These are phyloP conservation scores for Stagonosporopsis chrysanthemi DNA, from an alignment of 2,329 filamentous ascomycete genomes.

Conservation along the genomic window DNA sequence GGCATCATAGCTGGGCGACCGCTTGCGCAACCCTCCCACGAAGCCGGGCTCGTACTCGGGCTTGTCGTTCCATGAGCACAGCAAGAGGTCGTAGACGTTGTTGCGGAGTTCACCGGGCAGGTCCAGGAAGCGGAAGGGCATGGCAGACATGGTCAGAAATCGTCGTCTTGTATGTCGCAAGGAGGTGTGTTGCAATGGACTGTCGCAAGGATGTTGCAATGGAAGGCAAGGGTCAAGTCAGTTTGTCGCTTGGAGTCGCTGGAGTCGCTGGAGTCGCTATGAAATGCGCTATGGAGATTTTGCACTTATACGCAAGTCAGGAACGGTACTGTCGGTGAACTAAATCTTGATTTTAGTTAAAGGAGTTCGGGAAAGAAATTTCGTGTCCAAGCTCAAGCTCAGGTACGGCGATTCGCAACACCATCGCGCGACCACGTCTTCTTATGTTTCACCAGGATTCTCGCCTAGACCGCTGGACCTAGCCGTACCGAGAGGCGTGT, in stretches of 20 bases:
- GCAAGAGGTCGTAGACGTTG: constrained; percentile 34
- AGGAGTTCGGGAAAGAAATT: constrained; percentile 24
- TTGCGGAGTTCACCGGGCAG: constrained; percentile 38
- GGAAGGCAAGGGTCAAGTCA: no score
- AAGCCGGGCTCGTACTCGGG: constrained; percentile 25
- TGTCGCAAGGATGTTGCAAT: not conserved
- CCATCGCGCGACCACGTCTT: constrained; percentile 28
- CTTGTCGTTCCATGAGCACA: constrained; percentile 37
- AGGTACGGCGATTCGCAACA: constrained; percentile 25
- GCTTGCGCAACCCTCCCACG: constrained; percentile 28
- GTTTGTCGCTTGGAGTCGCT: not conserved
- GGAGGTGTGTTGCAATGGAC: not conserved
- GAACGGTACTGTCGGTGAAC: constrained; percentile 19
- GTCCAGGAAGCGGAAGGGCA: constrained; percentile 36
- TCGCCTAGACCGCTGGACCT: constrained; percentile 13
- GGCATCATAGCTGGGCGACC: constrained; percentile 28
- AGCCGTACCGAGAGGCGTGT: constrained; percentile 13
- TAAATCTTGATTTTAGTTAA: constrained; percentile 18
- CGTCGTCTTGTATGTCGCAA: not conserved
- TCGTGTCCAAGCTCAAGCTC: constrained; percentile 24
- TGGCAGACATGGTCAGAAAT: constrained; percentile 17
- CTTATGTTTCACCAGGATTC: constrained; percentile 27
- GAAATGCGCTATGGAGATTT: constrained; percentile 27
- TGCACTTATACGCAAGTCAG: constrained; percentile 33
- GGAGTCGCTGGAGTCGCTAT: no score